phyloP scores from a whole-genome alignment of 75 land plant genomes.

The Pinus tabuliformis region DNA sequence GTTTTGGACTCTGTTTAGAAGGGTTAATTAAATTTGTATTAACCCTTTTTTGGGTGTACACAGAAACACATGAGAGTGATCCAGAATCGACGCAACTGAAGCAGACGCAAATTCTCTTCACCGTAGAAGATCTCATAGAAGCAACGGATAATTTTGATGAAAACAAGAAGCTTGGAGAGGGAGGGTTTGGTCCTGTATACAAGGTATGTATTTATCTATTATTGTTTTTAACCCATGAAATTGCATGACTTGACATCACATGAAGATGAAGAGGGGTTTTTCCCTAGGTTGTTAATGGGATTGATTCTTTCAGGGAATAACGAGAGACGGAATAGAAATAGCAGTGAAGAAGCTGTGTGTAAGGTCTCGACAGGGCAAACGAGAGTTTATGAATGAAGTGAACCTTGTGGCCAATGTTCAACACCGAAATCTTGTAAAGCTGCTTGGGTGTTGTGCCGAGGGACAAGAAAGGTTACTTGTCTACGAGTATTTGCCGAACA shows the following conservation, averaged over 20 bases:
- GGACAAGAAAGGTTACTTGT: constrained; percentile 25
- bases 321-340: constrained; percentile 14
- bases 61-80: not conserved
- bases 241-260: not conserved
- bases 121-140: not conserved
- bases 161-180: constrained; percentile 1
- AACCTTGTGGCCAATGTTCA: constrained; percentile 13
- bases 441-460: constrained; percentile 32
- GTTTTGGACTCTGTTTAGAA: not conserved
- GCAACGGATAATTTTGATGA: not conserved
- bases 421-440: constrained; percentile 33
- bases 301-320: constrained; percentile 21
- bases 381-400: constrained; percentile 38
- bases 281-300: not conserved
- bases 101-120: not conserved
- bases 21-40: not conserved
- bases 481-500: constrained; percentile 42
- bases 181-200: not conserved
- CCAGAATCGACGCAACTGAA: not conserved
- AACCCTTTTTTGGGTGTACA: not conserved
- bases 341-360: constrained; percentile 28
- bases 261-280: not conserved
- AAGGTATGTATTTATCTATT: not conserved
- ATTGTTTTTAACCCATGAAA: not conserved
- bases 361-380: constrained; percentile 18